These are phyloP conservation scores for Eurotiales sp. DNA, from an alignment of 2,329 filamentous ascomycete genomes.

Conservation along the genomic window DNA sequence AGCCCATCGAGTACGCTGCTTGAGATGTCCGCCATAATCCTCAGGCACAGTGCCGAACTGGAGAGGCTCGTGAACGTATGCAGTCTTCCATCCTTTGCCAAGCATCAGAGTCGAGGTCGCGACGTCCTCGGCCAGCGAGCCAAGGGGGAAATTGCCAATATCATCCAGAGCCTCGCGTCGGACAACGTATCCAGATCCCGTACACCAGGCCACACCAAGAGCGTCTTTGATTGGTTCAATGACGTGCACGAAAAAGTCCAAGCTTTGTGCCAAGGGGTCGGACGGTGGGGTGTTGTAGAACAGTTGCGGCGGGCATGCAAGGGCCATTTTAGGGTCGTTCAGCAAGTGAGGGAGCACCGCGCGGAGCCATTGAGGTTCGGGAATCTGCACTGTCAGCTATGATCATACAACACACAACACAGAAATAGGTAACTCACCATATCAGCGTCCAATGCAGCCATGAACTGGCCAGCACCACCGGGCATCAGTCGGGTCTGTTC, in stretches of 20 bases:
- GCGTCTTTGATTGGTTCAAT: conserved; percentile 46
- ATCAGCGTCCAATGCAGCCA: conserved; percentile 64
- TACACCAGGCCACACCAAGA: conserved; percentile 57
- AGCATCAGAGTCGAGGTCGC: conserved; percentile 58
- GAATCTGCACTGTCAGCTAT: conserved; percentile 46
- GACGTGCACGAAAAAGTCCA: conserved; percentile 58
- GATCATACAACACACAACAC: too few relatives aligned
- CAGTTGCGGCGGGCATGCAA: conserved; percentile 59
- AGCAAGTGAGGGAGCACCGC: conserved; percentile 58
- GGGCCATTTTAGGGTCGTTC: conserved; percentile 53
- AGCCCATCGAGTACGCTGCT: conserved; percentile 38
- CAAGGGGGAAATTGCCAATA: conserved; percentile 60
- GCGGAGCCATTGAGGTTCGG: conserved; percentile 58
- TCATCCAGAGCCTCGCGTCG: conserved; percentile 58
- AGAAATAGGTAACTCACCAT: conserved; percentile 43
- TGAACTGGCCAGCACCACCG: conserved; percentile 54
- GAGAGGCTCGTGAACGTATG: conserved; percentile 56
- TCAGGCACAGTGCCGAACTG: conserved; percentile 53
- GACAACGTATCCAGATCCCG: conserved; percentile 60
- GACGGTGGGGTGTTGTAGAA: conserved; percentile 61
- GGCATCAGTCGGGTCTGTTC: conserved; percentile 50
- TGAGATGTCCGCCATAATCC: conserved; percentile 32
- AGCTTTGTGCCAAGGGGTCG: conserved; percentile 57
- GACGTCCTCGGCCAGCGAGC: conserved; percentile 59
- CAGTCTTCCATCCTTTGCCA: conserved; percentile 60